A percentile compares a stretch with the other conserved stretches of the same genome.
phyloP scores from a whole-genome alignment of 2,329 filamentous ascomycete genomes.

The Metarhizium brunneum region DNA sequence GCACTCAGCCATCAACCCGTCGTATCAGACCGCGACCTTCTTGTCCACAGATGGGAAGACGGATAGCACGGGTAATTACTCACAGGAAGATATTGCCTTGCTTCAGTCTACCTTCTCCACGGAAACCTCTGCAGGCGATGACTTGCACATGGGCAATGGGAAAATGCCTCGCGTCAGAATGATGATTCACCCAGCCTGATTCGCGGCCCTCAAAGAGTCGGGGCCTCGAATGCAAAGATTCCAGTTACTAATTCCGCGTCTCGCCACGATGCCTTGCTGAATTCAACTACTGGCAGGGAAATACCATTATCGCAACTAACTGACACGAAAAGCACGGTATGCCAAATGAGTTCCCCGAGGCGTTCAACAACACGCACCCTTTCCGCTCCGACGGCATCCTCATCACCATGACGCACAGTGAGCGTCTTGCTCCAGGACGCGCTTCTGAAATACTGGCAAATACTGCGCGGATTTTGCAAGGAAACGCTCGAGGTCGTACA shows the following conservation, averaged over 20 bases:
- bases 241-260: no score
- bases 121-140: neutral
- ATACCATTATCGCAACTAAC: neutral
- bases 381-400: neutral
- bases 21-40: neutral
- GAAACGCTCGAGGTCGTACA: conserved; percentile 7
- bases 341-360: neutral
- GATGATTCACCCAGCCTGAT: no score
- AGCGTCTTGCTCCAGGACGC: neutral
- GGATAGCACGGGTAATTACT: neutral
- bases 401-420: neutral
- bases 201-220: no score
- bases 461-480: neutral
- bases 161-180: no score
- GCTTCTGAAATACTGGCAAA: neutral
- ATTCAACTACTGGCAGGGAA: neutral
- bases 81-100: neutral
- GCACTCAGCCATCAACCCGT: neutral
- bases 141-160: no score
- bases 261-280: neutral
- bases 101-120: neutral
- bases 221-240: no score
- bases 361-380: neutral
- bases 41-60: neutral
- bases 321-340: neutral